Evolutionary conservation across 768 basidiomycete species (phyloP), one percentile per base, ranked within the genome.

Genomic region (Phaeotremella fagi): DNA sequence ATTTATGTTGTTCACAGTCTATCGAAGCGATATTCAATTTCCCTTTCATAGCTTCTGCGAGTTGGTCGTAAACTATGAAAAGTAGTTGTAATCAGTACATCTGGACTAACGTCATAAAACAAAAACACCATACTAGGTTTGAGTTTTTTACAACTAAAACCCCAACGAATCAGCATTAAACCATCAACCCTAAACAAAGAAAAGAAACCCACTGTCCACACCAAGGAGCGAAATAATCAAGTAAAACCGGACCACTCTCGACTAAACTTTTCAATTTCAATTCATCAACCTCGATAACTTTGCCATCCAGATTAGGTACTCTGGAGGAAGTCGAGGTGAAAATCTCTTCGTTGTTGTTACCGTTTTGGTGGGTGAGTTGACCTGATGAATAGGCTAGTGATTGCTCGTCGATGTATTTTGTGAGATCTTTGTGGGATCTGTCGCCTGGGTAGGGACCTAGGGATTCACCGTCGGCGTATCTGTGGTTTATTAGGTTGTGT

Each of bases 201-300:
- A n/a, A n/a, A 33, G 31, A 16, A 15, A 71, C 74, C 67, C 46
- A 75, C 74, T 98, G 92, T 3, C 88, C 88, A 71, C 92, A 97
- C 86, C 92, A 98, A 0, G 92, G 92, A 0, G 91, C 94, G 71
- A 81, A 98, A 78, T 88, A 98, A 69, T 86, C 85, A 71, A 86
- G 77, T 61, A 86, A 83, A 1, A 80, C 75, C 1, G 82, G 79
- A 1, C 82, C 82, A 36, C 77, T 72, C 0, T 72, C 74, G n/a
- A 77, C 63, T 3, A 66, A 31, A 7, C 33, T 45, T n/a, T 70
- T 66, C 20, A 76, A 49, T 9, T 48, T 54, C 3, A 49, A 54
- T 50, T 63, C 51, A 46, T 77, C 74, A 24, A 82, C 72, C 12
- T 73, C 66, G 5, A 78, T 44, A 0, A 80, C 76, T 28, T 71